Base-by-base conservation (phyloP, 352 stramenopile species). In the Globisporangium paroecandrum region DNA sequence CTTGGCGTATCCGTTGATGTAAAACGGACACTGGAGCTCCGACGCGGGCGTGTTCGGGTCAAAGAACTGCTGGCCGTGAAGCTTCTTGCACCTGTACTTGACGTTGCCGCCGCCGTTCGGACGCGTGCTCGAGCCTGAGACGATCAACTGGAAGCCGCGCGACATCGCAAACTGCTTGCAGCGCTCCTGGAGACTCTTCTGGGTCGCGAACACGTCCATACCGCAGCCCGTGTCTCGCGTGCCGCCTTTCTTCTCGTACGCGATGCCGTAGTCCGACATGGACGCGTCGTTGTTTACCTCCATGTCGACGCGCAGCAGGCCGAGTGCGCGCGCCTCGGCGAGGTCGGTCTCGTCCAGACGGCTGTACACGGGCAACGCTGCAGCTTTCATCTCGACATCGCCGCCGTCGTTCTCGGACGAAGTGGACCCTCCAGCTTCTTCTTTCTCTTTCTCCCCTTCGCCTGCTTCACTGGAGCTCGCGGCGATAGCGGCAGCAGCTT, bases 1-100 rank as follows among this genome's bases (percentile, higher is more conserved):
- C 32, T 84, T 84, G 55, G 83, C 85, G 69, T 87, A 93, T 61
- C 83, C 83, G 56, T 93, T 93, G 27, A 93, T 83, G 74, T 93
- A 93, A 65, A 93, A 93, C 5, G 85, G 83, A 41, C 85, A 93
- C 18, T 89, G 80, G 29, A 86, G 60, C n/a, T 85, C 65, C 6
- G 67, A 74, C 3, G 78, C 69, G 1, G 82, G 77, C 25, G 79
- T 89, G 60, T 67, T 65, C 18, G 80, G 68, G 69, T 93, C 85
- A 29, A 90, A 83, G 53, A 90, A 93, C 64, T 91, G 85, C 74
- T 93, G 85, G 0, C 82, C 82, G 64, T 89, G 76, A 24, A 93
- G 77, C 72, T 91, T 90, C 69, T 93, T 93, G 75, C 85, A 93
- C 9, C 74, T 74, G 72, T 93, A 93, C 69, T 93, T 93, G 74